phyloP scores from a whole-genome alignment of 331 rosid species.

The Ulmus americana region DNA sequence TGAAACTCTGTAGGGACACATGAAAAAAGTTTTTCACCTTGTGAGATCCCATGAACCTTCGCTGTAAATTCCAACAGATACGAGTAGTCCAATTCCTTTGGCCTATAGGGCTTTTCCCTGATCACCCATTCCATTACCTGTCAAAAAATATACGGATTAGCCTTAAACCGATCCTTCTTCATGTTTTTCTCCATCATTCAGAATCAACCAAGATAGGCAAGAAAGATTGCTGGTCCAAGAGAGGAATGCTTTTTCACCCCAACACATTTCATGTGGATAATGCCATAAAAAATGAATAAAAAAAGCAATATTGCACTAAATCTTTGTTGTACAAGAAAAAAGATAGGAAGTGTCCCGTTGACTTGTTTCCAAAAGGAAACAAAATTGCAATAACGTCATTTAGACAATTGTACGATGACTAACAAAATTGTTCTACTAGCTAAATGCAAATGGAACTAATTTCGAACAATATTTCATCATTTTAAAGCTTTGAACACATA shows the following conservation, averaged over 20 bases:
- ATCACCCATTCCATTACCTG: slow-evolving; percentile 97
- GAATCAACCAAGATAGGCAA: slow-evolving; percentile 4
- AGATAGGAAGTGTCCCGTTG: no score
- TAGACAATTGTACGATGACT: neutral
- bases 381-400: neutral
- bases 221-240: neutral
- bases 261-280: neutral
- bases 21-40: slow-evolving; percentile 69
- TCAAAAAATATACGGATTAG: slow-evolving; percentile 20
- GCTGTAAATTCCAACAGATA: slow-evolving; percentile 67
- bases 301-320: no score
- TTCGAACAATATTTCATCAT: neutral
- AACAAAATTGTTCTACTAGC: neutral
- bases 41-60: slow-evolving; percentile 72
- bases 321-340: no score
- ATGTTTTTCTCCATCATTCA: neutral
- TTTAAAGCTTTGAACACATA: neutral
- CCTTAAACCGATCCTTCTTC: neutral
- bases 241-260: neutral
- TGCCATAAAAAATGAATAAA: neutral
- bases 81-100: slow-evolving; percentile 74
- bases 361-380: neutral
- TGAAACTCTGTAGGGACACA: slow-evolving; percentile 61
- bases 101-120: slow-evolving; percentile 75
- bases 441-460: neutral